Base-by-base conservation (phyloP, 257 asterid genomes). In the Phtheirospermum japonicum region DNA sequence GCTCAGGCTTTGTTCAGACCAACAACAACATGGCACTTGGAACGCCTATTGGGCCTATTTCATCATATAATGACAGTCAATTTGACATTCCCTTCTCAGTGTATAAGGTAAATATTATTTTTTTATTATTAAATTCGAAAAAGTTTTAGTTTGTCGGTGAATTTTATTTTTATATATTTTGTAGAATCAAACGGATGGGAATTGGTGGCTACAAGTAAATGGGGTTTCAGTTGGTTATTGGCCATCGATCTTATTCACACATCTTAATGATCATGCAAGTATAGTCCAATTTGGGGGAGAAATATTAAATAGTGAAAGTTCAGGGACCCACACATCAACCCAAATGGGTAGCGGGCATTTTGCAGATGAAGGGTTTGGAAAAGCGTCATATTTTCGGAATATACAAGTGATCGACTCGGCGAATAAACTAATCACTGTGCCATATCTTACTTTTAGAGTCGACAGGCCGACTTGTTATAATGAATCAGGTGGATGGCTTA, bases 1-100 rank as follows among this genome's bases (percentile, higher is more conserved):
- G 98, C 80, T 85, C 98, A 30, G 98, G 98, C 7, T 90, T 90
- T 82, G 83, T 90, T 57, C 98, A 90, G 75, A 90, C 95, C n/a
- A 90, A 79, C 75, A 81, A 57, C 64, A 80, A 59, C 73, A 85
- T 90, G 34, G 95, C 95, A n/a, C 83, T 84, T 70, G 98, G 98
- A 7, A 96, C 95, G 0, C 96, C 96, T 3, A 90, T 90, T 64
- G 82, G 95, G 42, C 98, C 96, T 1, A 75, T 69, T 9, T 88
- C 98, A 5, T 67, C 89, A 0, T 90, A 82, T 14, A 69, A 61
- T 33, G 89, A 89, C 2, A n/a, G n/a, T n/a, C n/a, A n/a, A n/a
- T n/a, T n/a, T n/a, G n/a, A n/a, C n/a, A n/a, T n/a, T n/a, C n/a
- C n/a, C n/a, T n/a, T n/a, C n/a, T n/a, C n/a, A n/a, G n/a, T n/a